These are phyloP conservation scores for Leccinum rimulosum DNA, from an alignment of 768 basidiomycete genomes.

Conservation along the genomic window DNA sequence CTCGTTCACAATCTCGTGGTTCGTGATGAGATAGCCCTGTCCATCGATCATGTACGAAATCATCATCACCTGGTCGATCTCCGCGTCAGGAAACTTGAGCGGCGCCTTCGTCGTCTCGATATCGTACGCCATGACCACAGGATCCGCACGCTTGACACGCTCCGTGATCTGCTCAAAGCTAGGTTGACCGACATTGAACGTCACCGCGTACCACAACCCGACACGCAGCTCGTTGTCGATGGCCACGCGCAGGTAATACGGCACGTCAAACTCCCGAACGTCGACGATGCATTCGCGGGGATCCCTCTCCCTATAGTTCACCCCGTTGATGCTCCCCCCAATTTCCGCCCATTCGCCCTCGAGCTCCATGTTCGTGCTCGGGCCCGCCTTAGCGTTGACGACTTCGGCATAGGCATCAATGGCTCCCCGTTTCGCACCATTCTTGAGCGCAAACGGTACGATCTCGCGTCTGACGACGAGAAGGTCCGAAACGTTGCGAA, in stretches of 20 bases:
- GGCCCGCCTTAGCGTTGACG: slow-evolving; percentile 70
- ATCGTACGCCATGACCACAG: slow-evolving; percentile 98
- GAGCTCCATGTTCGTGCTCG: slow-evolving; percentile 64
- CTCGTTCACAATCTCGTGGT: slow-evolving; percentile 94
- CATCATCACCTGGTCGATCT: slow-evolving; percentile 99
- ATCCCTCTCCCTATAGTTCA: slow-evolving; percentile 59
- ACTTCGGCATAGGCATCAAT: slow-evolving; percentile 98
- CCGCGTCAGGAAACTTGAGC: slow-evolving; percentile 97
- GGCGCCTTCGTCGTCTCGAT: slow-evolving; percentile 99
- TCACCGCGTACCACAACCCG: slow-evolving; percentile 94
- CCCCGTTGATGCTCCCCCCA: slow-evolving; percentile 37
- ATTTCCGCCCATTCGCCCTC: slow-evolving; percentile 63
- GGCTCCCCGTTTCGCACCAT: slow-evolving; percentile 89
- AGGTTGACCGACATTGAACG: slow-evolving; percentile 79
- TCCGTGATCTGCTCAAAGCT: slow-evolving; percentile 68
- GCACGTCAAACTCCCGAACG: slow-evolving; percentile 93
- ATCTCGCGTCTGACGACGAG: slow-evolving; percentile 85
- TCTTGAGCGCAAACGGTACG: slow-evolving; percentile 84
- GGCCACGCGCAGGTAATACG: slow-evolving; percentile 97
- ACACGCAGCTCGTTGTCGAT: slow-evolving; percentile 98
- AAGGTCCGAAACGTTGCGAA: slow-evolving; percentile 92
- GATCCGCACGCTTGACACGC: slow-evolving; percentile 96
- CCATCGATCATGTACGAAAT: slow-evolving; percentile 99
- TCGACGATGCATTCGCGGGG: slow-evolving; percentile 94
- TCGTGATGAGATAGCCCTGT: slow-evolving; percentile 95